A percentile compares a stretch with the other conserved stretches of the same genome.
Evolutionary conservation across 768 basidiomycete genomes (phyloP).

Genomic region (Termitomyces sp.): DNA sequence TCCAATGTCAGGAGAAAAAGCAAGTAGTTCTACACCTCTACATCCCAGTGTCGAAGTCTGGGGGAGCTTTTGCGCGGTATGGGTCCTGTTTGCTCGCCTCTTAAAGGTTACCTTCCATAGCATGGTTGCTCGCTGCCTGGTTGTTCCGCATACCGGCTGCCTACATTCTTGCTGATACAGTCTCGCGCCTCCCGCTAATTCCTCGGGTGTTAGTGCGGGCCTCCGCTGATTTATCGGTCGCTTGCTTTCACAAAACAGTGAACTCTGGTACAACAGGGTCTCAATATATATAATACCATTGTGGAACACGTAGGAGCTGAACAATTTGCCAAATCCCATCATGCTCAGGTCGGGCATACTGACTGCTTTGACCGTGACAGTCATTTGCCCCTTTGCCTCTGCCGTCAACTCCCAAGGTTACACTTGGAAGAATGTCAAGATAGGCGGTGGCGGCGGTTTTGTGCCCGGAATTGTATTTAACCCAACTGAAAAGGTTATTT

Average conservation of each 20-base stretch:
- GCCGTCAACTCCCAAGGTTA: conserved; percentile 46
- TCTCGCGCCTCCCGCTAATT: conserved; percentile 12
- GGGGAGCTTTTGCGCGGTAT: neutral
- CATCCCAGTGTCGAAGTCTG: neutral
- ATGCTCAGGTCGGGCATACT: conserved; percentile 29
- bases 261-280: neutral
- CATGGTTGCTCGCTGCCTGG: neutral
- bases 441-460: conserved; percentile 42
- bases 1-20: too few species aligned
- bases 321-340: conserved; percentile 1
- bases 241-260: neutral
- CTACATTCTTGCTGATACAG: neutral
- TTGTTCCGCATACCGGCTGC: neutral
- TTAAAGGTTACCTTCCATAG: neutral
- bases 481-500: conserved; percentile 37
- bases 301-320: neutral
- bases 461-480: conserved; percentile 59
- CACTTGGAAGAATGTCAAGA: conserved; percentile 61
- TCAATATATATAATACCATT: conserved; percentile 10
- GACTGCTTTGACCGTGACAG: conserved; percentile 21
- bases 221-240: conserved; percentile 18
- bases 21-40: too few species aligned
- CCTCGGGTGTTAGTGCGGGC: conserved; percentile 14
- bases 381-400: conserved; percentile 21
- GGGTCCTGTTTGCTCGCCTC: too few species aligned